Evolutionary conservation across 2,329 filamentous ascomycete species (phyloP).

Genomic region (Phialemoniopsis sp.): DNA sequence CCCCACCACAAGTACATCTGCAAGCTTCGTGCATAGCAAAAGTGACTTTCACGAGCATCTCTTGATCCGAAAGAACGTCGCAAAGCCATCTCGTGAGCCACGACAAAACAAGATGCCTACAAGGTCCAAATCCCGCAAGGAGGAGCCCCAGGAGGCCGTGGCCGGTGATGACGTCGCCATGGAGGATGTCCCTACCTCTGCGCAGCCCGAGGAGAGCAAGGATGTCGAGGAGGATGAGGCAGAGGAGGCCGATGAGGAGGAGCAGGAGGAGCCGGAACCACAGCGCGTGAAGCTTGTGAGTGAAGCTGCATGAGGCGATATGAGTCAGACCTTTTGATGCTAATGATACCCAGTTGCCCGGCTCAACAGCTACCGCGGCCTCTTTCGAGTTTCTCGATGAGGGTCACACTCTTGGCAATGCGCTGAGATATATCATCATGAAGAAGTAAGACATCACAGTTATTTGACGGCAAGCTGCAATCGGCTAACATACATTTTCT

Average conservation of each 20-base stretch:
- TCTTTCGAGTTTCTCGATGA: constrained; percentile 94
- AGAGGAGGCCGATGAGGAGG: constrained; percentile 36
- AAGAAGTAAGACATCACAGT: constrained; percentile 70
- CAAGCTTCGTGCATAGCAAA: no score
- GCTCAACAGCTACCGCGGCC: constrained; percentile 80
- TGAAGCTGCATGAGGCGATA: constrained; percentile 1
- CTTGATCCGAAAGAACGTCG: no score
- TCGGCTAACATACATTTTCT: constrained; percentile 1
- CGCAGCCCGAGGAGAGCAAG: constrained; percentile 25
- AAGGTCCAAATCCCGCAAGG: constrained; percentile 27
- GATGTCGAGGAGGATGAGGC: constrained; percentile 26
- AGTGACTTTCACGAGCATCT: neutral
- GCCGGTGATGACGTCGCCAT: constrained; percentile 27
- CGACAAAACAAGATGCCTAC: constrained; percentile 28
- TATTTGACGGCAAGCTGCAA: neutral
- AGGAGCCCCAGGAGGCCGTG: constrained; percentile 12
- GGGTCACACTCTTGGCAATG: constrained; percentile 93
- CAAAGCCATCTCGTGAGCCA: no score
- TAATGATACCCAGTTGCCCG: constrained; percentile 61
- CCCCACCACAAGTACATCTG: no score
- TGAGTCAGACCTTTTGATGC: neutral
- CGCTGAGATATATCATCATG: constrained; percentile 92
- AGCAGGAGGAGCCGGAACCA: constrained; percentile 41
- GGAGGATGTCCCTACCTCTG: constrained; percentile 36
- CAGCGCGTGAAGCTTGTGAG: constrained; percentile 62